phyloP scores from a whole-genome alignment of 108 stramenopile species.

The Fistulifera pelliculosa region DNA sequence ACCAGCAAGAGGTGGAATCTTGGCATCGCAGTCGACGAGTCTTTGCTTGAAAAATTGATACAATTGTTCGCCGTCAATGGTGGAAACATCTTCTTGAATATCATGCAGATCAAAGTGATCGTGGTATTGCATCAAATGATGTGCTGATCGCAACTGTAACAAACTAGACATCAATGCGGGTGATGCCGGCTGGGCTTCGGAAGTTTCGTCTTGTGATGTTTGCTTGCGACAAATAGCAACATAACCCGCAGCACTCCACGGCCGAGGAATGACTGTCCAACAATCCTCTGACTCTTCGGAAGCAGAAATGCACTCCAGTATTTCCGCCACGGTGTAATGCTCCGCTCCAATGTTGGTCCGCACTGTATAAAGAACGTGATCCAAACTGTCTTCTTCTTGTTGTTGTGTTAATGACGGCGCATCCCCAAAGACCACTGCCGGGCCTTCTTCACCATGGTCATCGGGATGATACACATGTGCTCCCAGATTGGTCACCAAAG shows the following conservation, averaged over 20 bases:
- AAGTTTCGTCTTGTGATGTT: background rate
- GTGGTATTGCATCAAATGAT: slow-evolving; percentile 51
- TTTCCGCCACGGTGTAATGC: slow-evolving; percentile 42
- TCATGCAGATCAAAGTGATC: slow-evolving; percentile 41
- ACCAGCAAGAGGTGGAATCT: slow-evolving; percentile 10
- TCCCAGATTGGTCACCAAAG: too few relatives aligned
- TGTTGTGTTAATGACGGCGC: slow-evolving; percentile 3
- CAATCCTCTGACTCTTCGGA: slow-evolving; percentile 14
- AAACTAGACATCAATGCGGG: slow-evolving; percentile 3
- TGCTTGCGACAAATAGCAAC: slow-evolving; percentile 24
- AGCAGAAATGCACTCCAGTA: slow-evolving; percentile 3
- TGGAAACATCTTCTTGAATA: slow-evolving; percentile 3
- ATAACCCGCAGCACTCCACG: slow-evolving; percentile 48
- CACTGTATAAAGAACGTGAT: slow-evolving; percentile 20
- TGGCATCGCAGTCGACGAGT: slow-evolving; percentile 13
- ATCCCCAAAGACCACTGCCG: too few relatives aligned
- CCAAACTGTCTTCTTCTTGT: slow-evolving; percentile 2
- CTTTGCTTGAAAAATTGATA: slow-evolving; percentile 47
- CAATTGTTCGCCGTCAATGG: slow-evolving; percentile 36
- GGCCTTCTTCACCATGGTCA: background rate
- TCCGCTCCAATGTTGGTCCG: slow-evolving; percentile 64
- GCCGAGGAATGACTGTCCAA: slow-evolving; percentile 33
- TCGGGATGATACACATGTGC: slow-evolving; percentile 1
- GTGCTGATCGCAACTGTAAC: slow-evolving; percentile 36
- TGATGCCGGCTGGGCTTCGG: background rate